Evolutionary conservation across 768 basidiomycete species (phyloP).

Genomic region (Agrocybe chaxingu): DNA sequence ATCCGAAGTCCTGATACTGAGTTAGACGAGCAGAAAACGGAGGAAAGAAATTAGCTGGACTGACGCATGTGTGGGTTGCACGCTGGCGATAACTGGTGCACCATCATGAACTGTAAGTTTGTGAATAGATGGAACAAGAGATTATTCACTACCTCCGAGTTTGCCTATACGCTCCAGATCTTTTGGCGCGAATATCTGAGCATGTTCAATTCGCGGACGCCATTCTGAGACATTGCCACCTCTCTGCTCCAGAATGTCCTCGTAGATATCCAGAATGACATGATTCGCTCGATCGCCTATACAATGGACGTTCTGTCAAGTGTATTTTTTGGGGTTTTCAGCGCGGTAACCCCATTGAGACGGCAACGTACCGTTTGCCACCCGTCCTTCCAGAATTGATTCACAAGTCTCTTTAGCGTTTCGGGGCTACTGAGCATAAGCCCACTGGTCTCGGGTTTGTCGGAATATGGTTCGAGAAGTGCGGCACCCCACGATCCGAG

Average conservation of each 20-base stretch:
- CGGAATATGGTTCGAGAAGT: conserved; percentile 78
- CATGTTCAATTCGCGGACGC: conserved; percentile 88
- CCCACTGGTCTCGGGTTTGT: conserved; percentile 69
- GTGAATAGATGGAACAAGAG: not conserved
- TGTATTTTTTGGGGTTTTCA: not conserved
- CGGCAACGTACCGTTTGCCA: conserved; percentile 74
- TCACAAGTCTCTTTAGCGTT: conserved; percentile 49
- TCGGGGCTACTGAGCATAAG: conserved; percentile 61
- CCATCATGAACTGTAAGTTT: not conserved
- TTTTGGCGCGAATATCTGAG: conserved; percentile 74
- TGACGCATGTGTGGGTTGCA: conserved; percentile 91
- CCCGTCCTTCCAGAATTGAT: conserved; percentile 64
- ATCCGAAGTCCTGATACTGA: conserved; percentile 64
- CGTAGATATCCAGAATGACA: conserved; percentile 80
- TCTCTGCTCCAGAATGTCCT: conserved; percentile 46
- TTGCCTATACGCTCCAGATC: conserved; percentile 70
- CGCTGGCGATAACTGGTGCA: conserved; percentile 80
- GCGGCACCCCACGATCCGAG: conserved; percentile 94
- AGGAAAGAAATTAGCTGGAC: conserved; percentile 17
- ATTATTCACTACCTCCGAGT: conserved; percentile 61
- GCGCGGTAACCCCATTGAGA: not conserved
- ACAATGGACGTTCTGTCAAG: conserved; percentile 77
- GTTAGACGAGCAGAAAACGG: not conserved
- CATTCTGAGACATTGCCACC: conserved; percentile 39
- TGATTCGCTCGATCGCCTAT: conserved; percentile 89